A percentile compares a stretch with the other conserved stretches of the same genome.
These are phyloP conservation scores for Ramaria sp. DNA, from an alignment of 768 basidiomycete genomes.

Conservation along the genomic window DNA sequence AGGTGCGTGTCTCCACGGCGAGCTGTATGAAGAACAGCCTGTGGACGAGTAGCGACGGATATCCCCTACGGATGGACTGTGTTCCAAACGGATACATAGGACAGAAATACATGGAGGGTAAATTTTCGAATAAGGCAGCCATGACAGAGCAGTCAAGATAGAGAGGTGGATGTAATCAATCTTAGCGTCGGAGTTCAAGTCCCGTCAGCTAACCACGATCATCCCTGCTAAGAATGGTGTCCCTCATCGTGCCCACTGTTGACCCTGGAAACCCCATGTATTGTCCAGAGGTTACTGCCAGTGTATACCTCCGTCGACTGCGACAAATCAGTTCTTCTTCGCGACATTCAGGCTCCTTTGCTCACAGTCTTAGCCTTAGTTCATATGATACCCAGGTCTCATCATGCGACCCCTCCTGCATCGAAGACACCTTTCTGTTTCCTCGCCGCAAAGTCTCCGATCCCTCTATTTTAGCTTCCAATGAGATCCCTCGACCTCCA, in stretches of 20 bases:
- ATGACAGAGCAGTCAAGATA: too few species aligned
- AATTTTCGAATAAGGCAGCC: too few species aligned
- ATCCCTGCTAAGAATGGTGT: not conserved
- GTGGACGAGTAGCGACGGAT: too few species aligned
- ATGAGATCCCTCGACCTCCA: not conserved
- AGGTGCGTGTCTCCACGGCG: too few species aligned
- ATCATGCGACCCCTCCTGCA: not conserved
- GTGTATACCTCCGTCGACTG: not conserved
- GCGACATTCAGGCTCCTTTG: not conserved
- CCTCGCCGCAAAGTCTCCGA: not conserved
- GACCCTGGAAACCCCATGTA: not conserved
- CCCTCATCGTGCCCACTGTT: not conserved
- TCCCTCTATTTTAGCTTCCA: not conserved
- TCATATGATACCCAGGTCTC: not conserved
- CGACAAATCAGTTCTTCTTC: not conserved
- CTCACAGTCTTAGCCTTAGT: not conserved
- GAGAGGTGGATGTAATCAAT: too few species aligned
- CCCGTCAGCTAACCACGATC: not conserved
- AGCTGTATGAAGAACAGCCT: too few species aligned
- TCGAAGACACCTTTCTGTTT: not conserved
- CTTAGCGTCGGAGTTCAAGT: too few species aligned
- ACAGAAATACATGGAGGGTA: too few species aligned
- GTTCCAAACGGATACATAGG: too few species aligned
- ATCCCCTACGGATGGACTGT: too few species aligned
- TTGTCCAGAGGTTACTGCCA: not conserved